Percentiles rank a stretch among this genome's conserved stretches.
Evolutionary conservation across 345 rosid genomes (phyloP).

Genomic region (Eucalyptus brandiana): DNA sequence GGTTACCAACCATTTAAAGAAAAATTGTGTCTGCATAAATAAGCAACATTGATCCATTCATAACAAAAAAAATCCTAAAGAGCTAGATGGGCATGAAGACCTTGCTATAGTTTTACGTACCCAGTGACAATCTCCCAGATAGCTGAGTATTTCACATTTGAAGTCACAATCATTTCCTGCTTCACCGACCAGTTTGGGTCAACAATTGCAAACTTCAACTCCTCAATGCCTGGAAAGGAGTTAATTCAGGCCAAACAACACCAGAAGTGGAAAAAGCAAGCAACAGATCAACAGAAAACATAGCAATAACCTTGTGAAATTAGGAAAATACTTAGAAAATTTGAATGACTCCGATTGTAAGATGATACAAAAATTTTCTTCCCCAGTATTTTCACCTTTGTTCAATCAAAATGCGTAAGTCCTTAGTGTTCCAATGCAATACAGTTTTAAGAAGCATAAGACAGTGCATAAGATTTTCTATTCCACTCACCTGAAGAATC

Average conservation of each 20-base stretch:
- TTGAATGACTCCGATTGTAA: background rate
- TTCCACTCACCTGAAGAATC: slow-evolving; percentile 35
- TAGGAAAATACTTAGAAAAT: background rate
- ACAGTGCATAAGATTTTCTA: background rate
- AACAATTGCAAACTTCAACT: slow-evolving; percentile 50
- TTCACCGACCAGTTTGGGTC: slow-evolving; percentile 66
- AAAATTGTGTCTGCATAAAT: background rate
- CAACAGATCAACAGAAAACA: background rate
- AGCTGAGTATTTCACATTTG: slow-evolving; percentile 56
- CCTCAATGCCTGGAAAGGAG: slow-evolving; percentile 53
- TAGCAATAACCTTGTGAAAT: background rate
- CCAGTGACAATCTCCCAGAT: slow-evolving; percentile 30
- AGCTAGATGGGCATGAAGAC: background rate
- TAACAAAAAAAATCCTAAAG: background rate
- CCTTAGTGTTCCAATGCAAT: background rate
- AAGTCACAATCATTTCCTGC: slow-evolving; percentile 44
- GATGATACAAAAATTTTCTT: background rate
- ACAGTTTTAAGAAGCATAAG: background rate
- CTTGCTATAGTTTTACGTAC: slow-evolving; percentile 32
- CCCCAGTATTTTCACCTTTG: background rate
- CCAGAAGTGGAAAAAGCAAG: background rate
- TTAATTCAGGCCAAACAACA: background rate
- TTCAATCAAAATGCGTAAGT: background rate
- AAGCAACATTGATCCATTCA: background rate
- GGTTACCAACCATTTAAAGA: background rate